These are phyloP conservation scores for Neltuma alba DNA, from an alignment of 306 rosid species.

Conservation along the genomic window DNA sequence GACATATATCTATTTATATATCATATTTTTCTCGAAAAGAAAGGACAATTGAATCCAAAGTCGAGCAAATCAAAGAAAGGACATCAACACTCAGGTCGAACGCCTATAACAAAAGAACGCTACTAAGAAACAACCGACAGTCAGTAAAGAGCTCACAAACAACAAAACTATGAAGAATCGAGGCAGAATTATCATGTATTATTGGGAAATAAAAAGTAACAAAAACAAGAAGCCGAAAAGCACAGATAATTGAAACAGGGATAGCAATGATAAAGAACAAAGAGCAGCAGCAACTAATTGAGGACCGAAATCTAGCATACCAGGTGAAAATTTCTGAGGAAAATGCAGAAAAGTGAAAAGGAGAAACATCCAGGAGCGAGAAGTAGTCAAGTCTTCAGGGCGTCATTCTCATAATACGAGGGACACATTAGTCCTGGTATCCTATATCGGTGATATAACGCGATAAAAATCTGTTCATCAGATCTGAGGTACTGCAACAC, in stretches of 20 bases:
- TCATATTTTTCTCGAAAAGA: conserved; percentile 25
- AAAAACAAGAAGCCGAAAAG: not conserved
- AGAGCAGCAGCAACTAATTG: not conserved
- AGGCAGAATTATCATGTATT: not conserved
- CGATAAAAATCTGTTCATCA: no score
- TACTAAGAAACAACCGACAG: no score
- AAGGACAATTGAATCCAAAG: conserved; percentile 17
- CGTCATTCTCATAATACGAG: not conserved
- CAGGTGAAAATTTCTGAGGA: no score
- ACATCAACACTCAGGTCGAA: no score
- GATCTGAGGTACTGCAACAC: no score
- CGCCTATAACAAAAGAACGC: no score
- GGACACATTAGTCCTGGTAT: not conserved
- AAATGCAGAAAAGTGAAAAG: conserved; percentile 36
- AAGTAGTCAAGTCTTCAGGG: not conserved
- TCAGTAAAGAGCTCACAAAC: not conserved
- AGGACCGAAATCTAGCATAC: conserved; percentile 24
- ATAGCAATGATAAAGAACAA: not conserved
- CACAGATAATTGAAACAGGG: not conserved
- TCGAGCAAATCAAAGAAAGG: no score
- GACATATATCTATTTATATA: not conserved
- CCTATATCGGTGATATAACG: no score
- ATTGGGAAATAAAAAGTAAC: not conserved
- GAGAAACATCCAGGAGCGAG: not conserved
- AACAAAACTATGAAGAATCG: not conserved